phyloP scores from a whole-genome alignment of 345 rosid genomes.

The Clausena lansium region DNA sequence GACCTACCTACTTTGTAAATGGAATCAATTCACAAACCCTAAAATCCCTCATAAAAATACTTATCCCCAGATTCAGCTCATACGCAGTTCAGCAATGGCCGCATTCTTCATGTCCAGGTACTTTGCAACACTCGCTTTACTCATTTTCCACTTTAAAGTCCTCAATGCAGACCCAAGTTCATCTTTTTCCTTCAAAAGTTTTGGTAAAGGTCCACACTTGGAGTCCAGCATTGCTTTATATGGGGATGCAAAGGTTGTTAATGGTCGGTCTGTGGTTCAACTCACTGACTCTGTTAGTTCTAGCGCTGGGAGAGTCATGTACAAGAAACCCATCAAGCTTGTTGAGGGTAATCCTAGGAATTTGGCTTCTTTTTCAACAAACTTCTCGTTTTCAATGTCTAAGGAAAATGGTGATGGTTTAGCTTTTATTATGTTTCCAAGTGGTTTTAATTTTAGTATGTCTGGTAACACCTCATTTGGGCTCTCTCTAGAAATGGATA shows the following conservation, averaged over 20 bases:
- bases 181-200: conserved; percentile 48
- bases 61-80: conserved; percentile 24
- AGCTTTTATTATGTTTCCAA: conserved; percentile 65
- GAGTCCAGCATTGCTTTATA: conserved; percentile 46
- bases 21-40: conserved; percentile 34
- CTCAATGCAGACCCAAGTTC: conserved; percentile 38
- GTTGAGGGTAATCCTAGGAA: conserved; percentile 45
- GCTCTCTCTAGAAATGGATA: conserved; percentile 33
- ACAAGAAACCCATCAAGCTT: conserved; percentile 65
- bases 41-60: conserved; percentile 8
- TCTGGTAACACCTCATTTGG: conserved; percentile 47
- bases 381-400: conserved; percentile 61
- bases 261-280: conserved; percentile 53
- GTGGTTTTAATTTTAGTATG: conserved; percentile 30
- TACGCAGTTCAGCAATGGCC: conserved; percentile 50
- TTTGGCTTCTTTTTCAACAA: conserved; percentile 55
- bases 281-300: conserved; percentile 47
- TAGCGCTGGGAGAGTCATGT: conserved; percentile 57
- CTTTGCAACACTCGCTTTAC: conserved; percentile 28
- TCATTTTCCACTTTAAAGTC: conserved; percentile 35
- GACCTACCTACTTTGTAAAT: conserved; percentile 25
- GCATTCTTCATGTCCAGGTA: conserved; percentile 27
- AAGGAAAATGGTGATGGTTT: conserved; percentile 49
- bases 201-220: conserved; percentile 51
- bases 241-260: conserved; percentile 60